Percentiles rank a stretch among this genome's conserved stretches.
Conservation (phyloP, 768 basidiomycete genomes). For the Russula brevipes region DNA sequence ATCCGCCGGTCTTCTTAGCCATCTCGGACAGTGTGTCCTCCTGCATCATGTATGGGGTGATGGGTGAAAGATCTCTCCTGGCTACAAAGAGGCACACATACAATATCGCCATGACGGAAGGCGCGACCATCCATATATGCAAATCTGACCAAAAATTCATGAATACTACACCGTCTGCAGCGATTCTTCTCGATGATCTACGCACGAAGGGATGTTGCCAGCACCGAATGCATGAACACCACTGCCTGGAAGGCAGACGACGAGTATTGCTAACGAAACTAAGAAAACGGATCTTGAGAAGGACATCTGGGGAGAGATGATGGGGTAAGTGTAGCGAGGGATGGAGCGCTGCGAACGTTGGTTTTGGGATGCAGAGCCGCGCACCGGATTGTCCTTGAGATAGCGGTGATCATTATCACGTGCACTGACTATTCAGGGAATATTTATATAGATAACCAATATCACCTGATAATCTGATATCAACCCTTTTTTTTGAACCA, state of each 20-base stretch:
- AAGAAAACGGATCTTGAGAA: constrained; percentile 26
- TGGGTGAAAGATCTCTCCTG: constrained; percentile 12
- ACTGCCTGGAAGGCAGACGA: constrained; percentile 51
- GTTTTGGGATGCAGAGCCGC: no score
- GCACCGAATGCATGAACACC: constrained; percentile 73
- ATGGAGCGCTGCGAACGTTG: not conserved
- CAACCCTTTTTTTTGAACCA: no score
- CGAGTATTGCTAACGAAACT: constrained; percentile 44
- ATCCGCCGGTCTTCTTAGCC: constrained; percentile 51
- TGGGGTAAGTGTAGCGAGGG: no score
- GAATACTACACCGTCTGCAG: not conserved
- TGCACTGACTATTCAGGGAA: no score
- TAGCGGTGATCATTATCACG: no score
- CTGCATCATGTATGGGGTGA: constrained; percentile 38
- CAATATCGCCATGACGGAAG: constrained; percentile 87
- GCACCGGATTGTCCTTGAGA: no score
- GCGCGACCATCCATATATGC: constrained; percentile 84
- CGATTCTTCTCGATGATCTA: not conserved
- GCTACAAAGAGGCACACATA: constrained; percentile 29
- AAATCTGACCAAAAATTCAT: constrained; percentile 41
- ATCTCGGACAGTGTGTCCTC: constrained; percentile 65
- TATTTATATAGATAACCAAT: no score
- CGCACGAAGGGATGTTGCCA: constrained; percentile 66
- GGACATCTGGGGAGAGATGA: not conserved
- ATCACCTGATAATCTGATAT: no score